phyloP scores from a whole-genome alignment of 2,329 filamentous ascomycete species.

The Venturia carpophila region DNA sequence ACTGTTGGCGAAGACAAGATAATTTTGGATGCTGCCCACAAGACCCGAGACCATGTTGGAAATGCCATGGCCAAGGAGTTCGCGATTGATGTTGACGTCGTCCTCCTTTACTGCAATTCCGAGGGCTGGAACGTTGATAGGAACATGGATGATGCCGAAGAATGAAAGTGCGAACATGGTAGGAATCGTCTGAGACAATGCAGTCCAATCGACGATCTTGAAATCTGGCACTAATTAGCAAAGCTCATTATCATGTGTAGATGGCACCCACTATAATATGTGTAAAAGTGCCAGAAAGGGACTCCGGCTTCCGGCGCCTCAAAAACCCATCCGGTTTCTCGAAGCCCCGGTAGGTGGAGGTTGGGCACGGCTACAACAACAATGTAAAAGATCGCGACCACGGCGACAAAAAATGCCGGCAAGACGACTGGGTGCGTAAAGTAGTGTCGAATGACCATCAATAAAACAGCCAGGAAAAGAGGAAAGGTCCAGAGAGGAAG shows the following conservation, averaged over 20 bases:
- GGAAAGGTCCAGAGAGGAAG: constrained; percentile 78
- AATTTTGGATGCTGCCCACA: constrained; percentile 87
- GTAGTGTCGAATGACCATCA: constrained; percentile 69
- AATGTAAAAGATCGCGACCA: constrained; percentile 71
- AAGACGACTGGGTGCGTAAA: constrained; percentile 78
- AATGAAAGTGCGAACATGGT: constrained; percentile 97
- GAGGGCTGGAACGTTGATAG: constrained; percentile 93
- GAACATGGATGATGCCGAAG: constrained; percentile 93
- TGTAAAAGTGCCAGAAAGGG: constrained; percentile 98
- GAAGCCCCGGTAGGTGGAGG: constrained; percentile 59
- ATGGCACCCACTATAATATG: constrained; percentile 67
- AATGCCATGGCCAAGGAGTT: constrained; percentile 84
- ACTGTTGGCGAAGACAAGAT: constrained; percentile 95
- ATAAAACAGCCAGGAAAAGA: constrained; percentile 62
- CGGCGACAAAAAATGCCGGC: constrained; percentile 74
- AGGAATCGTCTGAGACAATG: constrained; percentile 74
- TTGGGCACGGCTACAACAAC: constrained; percentile 62
- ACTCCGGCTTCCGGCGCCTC: constrained; percentile 73
- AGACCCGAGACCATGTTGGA: constrained; percentile 87
- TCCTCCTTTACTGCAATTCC: constrained; percentile 88
- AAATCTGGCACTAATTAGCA: constrained; percentile 52
- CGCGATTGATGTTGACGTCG: constrained; percentile 81
- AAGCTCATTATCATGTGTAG: constrained; percentile 14
- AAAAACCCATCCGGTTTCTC: constrained; percentile 82
- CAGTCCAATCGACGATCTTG: constrained; percentile 70